Percentiles rank a stretch among this genome's conserved stretches.
Conservation (phyloP, 139 green algal species). For the Tetradesmus lagerheimii region DNA sequence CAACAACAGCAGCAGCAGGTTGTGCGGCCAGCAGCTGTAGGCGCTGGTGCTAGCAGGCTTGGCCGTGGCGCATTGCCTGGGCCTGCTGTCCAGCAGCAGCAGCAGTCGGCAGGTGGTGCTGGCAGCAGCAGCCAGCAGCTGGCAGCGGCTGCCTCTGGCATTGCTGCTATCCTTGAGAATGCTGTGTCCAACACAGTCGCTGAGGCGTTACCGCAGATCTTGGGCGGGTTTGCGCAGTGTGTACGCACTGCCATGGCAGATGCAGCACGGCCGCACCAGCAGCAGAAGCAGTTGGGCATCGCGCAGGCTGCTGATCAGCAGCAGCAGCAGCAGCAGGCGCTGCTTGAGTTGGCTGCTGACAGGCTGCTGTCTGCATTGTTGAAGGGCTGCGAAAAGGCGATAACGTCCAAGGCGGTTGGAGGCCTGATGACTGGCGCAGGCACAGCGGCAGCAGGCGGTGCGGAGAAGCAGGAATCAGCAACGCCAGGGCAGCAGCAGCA, state of each 20-base stretch:
- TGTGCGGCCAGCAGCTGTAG: neutral
- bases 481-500: slow-evolving; percentile 4
- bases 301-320: neutral
- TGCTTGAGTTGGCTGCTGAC: slow-evolving; percentile 7
- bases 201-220: slow-evolving; percentile 31
- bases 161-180: neutral
- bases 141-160: slow-evolving; percentile 2
- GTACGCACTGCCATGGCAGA: neutral
- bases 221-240: slow-evolving; percentile 22
- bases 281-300: neutral
- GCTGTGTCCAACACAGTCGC: slow-evolving; percentile 17
- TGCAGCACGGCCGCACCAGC: slow-evolving; percentile 7
- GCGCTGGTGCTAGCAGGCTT: neutral
- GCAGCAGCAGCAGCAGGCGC: neutral
- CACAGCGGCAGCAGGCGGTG: neutral
- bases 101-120: neutral
- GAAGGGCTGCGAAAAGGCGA: neutral
- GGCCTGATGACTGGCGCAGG: neutral
- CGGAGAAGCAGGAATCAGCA: neutral
- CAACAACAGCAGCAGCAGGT: neutral
- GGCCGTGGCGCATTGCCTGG: neutral
- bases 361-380: neutral
- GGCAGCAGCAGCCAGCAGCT: slow-evolving; percentile 28
- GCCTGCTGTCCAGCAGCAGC: neutral
- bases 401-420: neutral